Evolutionary conservation across 768 basidiomycete genomes (phyloP), one percentile per base, ranked within the genome.

Genomic region (Leccinellum rugosiceps): DNA sequence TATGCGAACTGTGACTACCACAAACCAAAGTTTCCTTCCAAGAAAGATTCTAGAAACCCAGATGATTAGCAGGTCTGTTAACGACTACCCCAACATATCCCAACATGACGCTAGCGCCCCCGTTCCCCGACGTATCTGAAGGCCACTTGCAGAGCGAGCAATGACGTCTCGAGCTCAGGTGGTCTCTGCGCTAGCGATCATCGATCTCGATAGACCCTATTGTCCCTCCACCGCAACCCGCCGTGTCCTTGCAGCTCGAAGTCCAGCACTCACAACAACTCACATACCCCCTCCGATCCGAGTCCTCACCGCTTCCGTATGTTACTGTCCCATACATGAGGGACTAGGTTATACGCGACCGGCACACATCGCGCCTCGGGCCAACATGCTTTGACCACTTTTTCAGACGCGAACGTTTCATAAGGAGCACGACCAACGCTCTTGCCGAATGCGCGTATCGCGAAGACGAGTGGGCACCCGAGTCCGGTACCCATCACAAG

Each of bases 221-320:
- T 81, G 80, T 78, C 80, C 80, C 3, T 68, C 63, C n/a, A 48
- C 66, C 0, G 43, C 66, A 2, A 65, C 69, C 1, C 78, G 80
- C 67, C 9, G 30, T 9, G 10, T 10, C 30, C 30, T 30, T 30
- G 30, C 41, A 57, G 6, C 69, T 81, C 10, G 59, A 71, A 8
- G 61, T 66, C 4, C 65, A 74, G 50, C 50, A 82, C 26, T 80
- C 81, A 1, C 78, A 77, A 34, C 78, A 78, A 0, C 71, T 82
- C 30, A 50, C 83, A 7, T 63, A 70, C 17, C 81, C 0, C 46
- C 25, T n/a, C n/a, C n/a, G n/a, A n/a, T n/a, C n/a, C n/a, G n/a
- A 25, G 25, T 25, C 25, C 25, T 25, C 4, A 25, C 25, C 4
- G n/a, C 25, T 25, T 4, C 25, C 25, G 2, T 25, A 25, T 25